Evolutionary conservation across 1,284 basidiomycete genomes (phyloP).

Genomic region (Sporisorium graminicola): DNA sequence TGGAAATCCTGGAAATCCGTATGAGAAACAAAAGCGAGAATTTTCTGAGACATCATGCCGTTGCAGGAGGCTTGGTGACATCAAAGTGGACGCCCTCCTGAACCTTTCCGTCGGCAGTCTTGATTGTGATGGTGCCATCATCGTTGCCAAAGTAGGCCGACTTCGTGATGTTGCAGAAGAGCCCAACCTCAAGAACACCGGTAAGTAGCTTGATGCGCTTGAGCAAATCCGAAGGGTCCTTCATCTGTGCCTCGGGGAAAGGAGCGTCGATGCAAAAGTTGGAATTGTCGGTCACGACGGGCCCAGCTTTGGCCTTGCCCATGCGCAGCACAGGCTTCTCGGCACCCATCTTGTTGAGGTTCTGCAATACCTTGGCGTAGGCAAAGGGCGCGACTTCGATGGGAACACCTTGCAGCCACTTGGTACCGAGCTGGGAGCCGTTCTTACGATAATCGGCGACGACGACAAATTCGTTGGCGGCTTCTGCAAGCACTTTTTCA

Average conservation of each 20-base stretch:
- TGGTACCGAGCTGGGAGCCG: conserved; percentile 80
- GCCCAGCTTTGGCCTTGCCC: conserved; percentile 79
- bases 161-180: conserved; percentile 91
- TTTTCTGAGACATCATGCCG: conserved; percentile 18
- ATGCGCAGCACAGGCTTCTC: conserved; percentile 58
- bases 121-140: conserved; percentile 61
- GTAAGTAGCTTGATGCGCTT: conserved; percentile 73
- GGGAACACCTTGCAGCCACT: conserved; percentile 88
- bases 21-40: no score
- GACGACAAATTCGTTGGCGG: conserved; percentile 87
- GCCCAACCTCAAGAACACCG: conserved; percentile 94
- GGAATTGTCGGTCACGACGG: conserved; percentile 91
- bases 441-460: conserved; percentile 96
- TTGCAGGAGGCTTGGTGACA: conserved; percentile 28
- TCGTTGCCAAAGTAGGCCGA: conserved; percentile 95
- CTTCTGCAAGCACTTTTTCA: conserved; percentile 95
- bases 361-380: conserved; percentile 78
- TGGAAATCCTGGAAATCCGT: no score
- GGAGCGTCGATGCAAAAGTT: conserved; percentile 67
- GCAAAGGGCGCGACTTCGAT: conserved; percentile 97
- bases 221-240: conserved; percentile 58
- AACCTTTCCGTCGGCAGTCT: conserved; percentile 57
- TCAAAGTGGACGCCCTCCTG: conserved; percentile 53
- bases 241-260: conserved; percentile 61
- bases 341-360: conserved; percentile 62